phyloP scores from a whole-genome alignment of 2,329 filamentous ascomycete genomes.

The Tolypocladium amazonense region DNA sequence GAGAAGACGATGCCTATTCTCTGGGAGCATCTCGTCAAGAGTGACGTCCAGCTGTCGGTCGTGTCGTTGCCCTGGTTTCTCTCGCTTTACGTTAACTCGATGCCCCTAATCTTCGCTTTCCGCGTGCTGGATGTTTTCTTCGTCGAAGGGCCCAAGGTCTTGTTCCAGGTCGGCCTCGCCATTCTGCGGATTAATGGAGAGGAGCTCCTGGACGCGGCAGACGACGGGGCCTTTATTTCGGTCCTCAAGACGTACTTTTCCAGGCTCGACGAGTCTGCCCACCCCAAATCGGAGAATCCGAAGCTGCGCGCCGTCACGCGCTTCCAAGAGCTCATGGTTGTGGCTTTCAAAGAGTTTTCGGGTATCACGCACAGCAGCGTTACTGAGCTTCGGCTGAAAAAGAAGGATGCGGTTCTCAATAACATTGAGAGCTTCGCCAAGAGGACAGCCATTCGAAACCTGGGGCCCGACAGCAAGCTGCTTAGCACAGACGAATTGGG shows the following conservation, averaged over 20 bases:
- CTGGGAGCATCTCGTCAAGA: constrained; percentile 96
- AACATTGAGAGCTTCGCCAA: constrained; percentile 98
- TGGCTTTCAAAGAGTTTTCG: constrained; percentile 96
- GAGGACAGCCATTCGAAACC: constrained; percentile 87
- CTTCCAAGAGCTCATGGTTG: constrained; percentile 98
- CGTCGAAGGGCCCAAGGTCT: constrained; percentile 89
- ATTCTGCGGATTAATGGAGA: constrained; percentile 96
- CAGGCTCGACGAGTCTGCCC: constrained; percentile 85
- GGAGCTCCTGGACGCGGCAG: constrained; percentile 81
- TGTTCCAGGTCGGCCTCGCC: constrained; percentile 95
- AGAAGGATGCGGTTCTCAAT: constrained; percentile 87
- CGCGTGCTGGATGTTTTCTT: constrained; percentile 97
- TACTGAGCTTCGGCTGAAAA: constrained; percentile 76
- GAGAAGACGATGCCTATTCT: constrained; percentile 98
- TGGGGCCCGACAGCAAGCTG: constrained; percentile 91
- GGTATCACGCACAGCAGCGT: constrained; percentile 91
- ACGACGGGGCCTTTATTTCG: constrained; percentile 94
- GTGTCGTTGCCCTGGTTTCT: constrained; percentile 97
- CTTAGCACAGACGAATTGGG: constrained; percentile 77
- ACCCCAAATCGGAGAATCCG: constrained; percentile 89
- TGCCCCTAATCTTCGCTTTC: constrained; percentile 97
- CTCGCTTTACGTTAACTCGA: constrained; percentile 97
- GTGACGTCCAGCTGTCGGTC: constrained; percentile 92
- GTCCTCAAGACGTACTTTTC: constrained; percentile 93
- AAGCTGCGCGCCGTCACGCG: constrained; percentile 89